Evolutionary conservation across 1,284 basidiomycete species (phyloP).

Genomic region (Leccinum subfulvum): DNA sequence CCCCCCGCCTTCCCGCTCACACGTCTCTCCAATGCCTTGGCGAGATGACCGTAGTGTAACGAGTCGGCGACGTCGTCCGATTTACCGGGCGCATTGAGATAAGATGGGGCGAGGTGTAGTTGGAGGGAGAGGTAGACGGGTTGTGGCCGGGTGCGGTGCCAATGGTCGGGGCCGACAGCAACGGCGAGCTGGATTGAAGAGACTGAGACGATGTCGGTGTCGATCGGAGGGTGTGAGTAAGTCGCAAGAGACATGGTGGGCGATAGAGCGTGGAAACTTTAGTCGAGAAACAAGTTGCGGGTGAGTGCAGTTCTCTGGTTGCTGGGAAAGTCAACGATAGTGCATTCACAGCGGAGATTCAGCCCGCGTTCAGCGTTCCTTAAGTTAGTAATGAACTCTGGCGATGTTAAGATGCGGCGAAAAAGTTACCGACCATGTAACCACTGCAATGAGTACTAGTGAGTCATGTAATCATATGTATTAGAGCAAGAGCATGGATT

Average conservation of each 20-base stretch:
- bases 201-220: slow-evolving; percentile 42
- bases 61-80: slow-evolving; percentile 48
- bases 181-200: slow-evolving; percentile 39
- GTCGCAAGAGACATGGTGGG: background rate
- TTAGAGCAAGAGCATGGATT: too few relatives aligned
- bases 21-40: slow-evolving; percentile 38
- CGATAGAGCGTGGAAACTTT: background rate
- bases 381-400: background rate
- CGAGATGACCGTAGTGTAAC: slow-evolving; percentile 50
- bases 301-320: too few relatives aligned
- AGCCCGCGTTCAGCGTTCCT: background rate
- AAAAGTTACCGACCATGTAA: too few relatives aligned
- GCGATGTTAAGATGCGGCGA: too few relatives aligned
- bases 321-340: background rate
- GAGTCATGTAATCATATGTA: too few relatives aligned
- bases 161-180: slow-evolving; percentile 47
- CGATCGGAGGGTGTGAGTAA: background rate
- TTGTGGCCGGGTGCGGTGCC: slow-evolving; percentile 44
- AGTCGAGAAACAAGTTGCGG: background rate
- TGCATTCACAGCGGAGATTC: background rate
- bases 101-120: slow-evolving; percentile 39
- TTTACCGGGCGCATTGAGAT: slow-evolving; percentile 37
- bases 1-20: slow-evolving; percentile 15
- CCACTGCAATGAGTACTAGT: too few relatives aligned
- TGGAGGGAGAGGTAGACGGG: slow-evolving; percentile 40